Evolutionary conservation across 169 alveolate species (phyloP).

Genomic region (Babesia ovata): DNA sequence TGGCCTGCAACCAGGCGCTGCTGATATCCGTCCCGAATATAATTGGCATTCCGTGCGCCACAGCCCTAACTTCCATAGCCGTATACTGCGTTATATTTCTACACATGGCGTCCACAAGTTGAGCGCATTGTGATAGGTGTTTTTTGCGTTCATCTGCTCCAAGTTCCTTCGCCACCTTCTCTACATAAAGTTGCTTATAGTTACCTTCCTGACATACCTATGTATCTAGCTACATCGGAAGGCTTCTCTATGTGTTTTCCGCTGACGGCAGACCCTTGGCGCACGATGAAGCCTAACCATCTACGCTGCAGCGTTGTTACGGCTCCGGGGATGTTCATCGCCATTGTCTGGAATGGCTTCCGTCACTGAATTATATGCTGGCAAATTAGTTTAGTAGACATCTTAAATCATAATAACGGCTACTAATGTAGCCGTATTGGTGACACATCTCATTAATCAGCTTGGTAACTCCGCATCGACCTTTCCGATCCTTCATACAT

Average conservation of each 20-base stretch:
- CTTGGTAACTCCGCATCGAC: too few species aligned
- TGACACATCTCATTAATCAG: too few species aligned
- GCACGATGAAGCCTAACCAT: conserved; percentile 35
- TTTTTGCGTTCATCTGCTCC: conserved; percentile 9
- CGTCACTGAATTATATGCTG: too few species aligned
- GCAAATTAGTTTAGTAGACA: too few species aligned
- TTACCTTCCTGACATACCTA: conserved; percentile 32
- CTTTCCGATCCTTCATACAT: too few species aligned
- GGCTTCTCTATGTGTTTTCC: conserved; percentile 26
- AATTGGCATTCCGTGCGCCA: conserved; percentile 48
- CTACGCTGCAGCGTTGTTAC: conserved; percentile 39
- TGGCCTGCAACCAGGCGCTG: conserved; percentile 34
- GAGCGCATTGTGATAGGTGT: conserved; percentile 2
- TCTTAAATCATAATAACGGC: too few species aligned
- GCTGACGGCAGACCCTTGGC: conserved; percentile 22
- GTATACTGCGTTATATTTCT: conserved; percentile 48
- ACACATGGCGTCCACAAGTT: conserved; percentile 23
- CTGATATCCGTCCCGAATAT: conserved; percentile 33
- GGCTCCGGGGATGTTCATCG: neutral
- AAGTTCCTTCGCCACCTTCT: conserved; percentile 38
- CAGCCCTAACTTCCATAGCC: conserved; percentile 61
- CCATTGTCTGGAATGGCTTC: conserved; percentile 1
- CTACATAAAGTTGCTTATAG: neutral
- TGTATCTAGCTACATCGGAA: conserved; percentile 43
- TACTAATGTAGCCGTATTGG: too few species aligned